Conservation (phyloP, 1,284 basidiomycete species). For the Cystobasidium pallidum region DNA sequence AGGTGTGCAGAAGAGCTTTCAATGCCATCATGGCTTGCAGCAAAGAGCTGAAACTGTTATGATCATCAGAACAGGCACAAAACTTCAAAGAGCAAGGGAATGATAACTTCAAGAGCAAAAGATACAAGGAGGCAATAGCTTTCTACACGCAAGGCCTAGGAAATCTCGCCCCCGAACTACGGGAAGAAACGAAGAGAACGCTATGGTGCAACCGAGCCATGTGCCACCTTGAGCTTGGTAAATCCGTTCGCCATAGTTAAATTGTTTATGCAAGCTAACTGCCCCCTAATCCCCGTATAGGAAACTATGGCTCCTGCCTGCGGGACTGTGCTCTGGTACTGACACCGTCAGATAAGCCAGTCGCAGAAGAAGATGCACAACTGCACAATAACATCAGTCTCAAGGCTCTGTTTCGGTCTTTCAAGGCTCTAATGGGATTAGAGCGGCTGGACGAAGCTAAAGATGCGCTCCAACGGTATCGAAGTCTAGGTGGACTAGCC, state of each 20-base stretch:
- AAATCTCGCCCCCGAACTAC: conserved; percentile 66
- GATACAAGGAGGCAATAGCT: conserved; percentile 79
- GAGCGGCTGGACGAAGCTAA: conserved; percentile 74
- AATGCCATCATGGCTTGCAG: neutral
- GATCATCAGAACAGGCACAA: conserved; percentile 72
- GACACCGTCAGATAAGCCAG: conserved; percentile 54
- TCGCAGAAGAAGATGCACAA: conserved; percentile 42
- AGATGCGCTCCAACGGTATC: conserved; percentile 73
- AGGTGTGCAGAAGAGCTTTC: conserved; percentile 65
- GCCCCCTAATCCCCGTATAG: conserved; percentile 57
- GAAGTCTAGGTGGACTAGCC: conserved; percentile 29
- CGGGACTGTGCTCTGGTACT: conserved; percentile 79
- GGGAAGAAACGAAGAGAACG: conserved; percentile 61
- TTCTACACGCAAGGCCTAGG: conserved; percentile 92
- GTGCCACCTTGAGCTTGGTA: conserved; percentile 84
- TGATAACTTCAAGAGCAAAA: conserved; percentile 84
- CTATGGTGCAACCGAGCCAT: conserved; percentile 88
- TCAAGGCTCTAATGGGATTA: conserved; percentile 71
- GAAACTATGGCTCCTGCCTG: conserved; percentile 83
- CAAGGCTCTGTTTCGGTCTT: conserved; percentile 86
- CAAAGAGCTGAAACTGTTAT: conserved; percentile 46
- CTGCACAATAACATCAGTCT: conserved; percentile 58
- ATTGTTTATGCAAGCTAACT: neutral
- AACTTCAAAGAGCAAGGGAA: conserved; percentile 97
- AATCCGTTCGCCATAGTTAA: conserved; percentile 50